Evolutionary conservation across 345 rosid species (phyloP).

Genomic region (Murraya koenigii): DNA sequence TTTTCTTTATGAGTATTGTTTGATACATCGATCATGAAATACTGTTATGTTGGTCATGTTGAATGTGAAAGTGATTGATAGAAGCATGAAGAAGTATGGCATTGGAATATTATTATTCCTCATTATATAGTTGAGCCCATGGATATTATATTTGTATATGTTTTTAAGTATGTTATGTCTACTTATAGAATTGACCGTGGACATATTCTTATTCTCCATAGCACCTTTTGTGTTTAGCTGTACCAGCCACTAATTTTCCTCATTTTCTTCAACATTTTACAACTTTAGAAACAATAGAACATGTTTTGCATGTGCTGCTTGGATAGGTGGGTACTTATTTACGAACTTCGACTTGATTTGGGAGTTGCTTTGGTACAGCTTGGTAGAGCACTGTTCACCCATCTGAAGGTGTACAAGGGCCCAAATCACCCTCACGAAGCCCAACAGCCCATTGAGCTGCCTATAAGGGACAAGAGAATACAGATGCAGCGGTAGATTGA

Average conservation of each 20-base stretch:
- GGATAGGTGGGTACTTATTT: not conserved
- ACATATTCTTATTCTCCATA: not conserved
- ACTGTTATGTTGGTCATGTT: not conserved
- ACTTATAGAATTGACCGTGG: not conserved
- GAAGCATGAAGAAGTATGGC: not conserved
- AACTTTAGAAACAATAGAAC: too few species aligned
- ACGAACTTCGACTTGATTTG: not conserved
- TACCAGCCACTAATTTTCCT: not conserved
- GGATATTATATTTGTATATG: not conserved
- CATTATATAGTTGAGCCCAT: not conserved
- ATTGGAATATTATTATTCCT: not conserved
- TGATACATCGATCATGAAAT: not conserved
- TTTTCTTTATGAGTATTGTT: not conserved
- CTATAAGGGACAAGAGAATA: slow-evolving; percentile 88
- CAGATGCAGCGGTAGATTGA: slow-evolving; percentile 41
- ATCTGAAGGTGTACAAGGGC: slow-evolving; percentile 93
- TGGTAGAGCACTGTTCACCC: slow-evolving; percentile 89
- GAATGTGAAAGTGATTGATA: not conserved
- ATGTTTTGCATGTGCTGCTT: not conserved
- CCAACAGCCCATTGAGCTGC: slow-evolving; percentile 81
- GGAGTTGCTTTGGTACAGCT: slow-evolving; percentile 52
- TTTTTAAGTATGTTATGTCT: not conserved
- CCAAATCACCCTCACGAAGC: slow-evolving; percentile 93
- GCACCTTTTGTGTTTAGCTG: not conserved
- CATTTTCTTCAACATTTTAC: not conserved